A percentile compares a stretch with the other conserved stretches of the same genome.
phyloP scores from a whole-genome alignment of 345 rosid genomes.

The Clarkia xantiana region DNA sequence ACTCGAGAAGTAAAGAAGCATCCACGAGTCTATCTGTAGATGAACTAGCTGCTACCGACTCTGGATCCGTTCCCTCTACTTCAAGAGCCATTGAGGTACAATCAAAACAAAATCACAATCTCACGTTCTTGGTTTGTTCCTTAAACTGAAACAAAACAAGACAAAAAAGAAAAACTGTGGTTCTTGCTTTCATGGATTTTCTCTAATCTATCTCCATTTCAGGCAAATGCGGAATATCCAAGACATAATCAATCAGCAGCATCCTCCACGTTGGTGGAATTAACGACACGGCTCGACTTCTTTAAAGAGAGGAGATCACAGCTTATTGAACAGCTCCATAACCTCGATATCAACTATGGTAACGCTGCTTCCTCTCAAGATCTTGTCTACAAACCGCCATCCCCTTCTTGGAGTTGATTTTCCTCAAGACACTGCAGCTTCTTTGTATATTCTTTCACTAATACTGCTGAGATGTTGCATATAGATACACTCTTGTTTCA shows the following conservation, averaged over 20 bases:
- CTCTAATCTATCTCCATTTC: conserved; percentile 6
- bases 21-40: conserved; percentile 48
- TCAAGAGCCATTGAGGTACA: conserved; percentile 71
- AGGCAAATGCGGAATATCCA: conserved; percentile 52
- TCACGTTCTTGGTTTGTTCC: too few species aligned
- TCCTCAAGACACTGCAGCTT: neutral
- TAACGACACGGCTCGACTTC: conserved; percentile 88
- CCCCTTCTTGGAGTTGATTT: conserved; percentile 86
- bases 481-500: too few species aligned
- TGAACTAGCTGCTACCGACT: conserved; percentile 52
- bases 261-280: conserved; percentile 82
- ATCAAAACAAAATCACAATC: too few species aligned
- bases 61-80: conserved; percentile 54
- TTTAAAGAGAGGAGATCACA: conserved; percentile 98
- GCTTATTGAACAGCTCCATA: conserved; percentile 94
- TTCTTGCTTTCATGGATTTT: too few species aligned
- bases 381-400: conserved; percentile 61
- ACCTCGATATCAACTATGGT: conserved; percentile 84
- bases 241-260: conserved; percentile 58
- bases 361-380: conserved; percentile 54
- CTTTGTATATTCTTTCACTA: too few species aligned
- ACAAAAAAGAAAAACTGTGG: too few species aligned
- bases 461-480: too few species aligned
- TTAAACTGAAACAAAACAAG: too few species aligned
- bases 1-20: conserved; percentile 64